Base-by-base conservation (phyloP, 495 filamentous ascomycete species). In the Delitschia confertaspora region DNA sequence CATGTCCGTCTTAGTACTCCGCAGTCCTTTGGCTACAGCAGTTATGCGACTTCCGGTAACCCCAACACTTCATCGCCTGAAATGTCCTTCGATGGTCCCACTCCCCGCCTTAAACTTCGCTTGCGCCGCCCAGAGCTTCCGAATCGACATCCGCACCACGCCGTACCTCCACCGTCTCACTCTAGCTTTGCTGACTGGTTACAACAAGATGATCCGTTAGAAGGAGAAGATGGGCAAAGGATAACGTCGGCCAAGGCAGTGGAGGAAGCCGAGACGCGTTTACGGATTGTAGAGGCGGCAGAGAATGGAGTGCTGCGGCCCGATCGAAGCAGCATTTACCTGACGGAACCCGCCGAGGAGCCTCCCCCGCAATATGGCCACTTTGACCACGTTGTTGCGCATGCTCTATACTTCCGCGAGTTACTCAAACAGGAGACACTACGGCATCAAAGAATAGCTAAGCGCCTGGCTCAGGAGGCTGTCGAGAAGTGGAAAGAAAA, bases 301-400 rank as follows among this genome's bases (percentile, higher is more conserved):
- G 68, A 83, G 55, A 76, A 19, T 85, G 84, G 93, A 0, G 55
- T 84, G 6, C 70, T 96, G 20, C 84, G 80, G 46, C 60, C 68
- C 26, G 78, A 79, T 35, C 72, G 73, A 14, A 91, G 83, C 58
- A 82, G 78, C 3, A 66, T 83, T 21, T 93, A 82, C 55, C 69
- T 76, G n/a, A 80, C 82, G 0, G 86, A 94, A 45, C 72, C 77
- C 32, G 81, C 85, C 48, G 69, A 76, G 29, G 77, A 81, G 42
- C 84, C 82, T 2, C 72, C 79, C 4, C 75, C 73, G 43, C 85
- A 85, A 40, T 95, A 85, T 65, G 78, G 79, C 11, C 88, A 95
- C 56, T 73, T 75, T 43, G 88, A 95, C 56, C 83, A 95, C 56
- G 70, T 96, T 6, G 73, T 85, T 30, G 76, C 79, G 10, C 87